Evolutionary conservation across 2,329 filamentous ascomycete species (phyloP).

Genomic region (Beauveria sp.): DNA sequence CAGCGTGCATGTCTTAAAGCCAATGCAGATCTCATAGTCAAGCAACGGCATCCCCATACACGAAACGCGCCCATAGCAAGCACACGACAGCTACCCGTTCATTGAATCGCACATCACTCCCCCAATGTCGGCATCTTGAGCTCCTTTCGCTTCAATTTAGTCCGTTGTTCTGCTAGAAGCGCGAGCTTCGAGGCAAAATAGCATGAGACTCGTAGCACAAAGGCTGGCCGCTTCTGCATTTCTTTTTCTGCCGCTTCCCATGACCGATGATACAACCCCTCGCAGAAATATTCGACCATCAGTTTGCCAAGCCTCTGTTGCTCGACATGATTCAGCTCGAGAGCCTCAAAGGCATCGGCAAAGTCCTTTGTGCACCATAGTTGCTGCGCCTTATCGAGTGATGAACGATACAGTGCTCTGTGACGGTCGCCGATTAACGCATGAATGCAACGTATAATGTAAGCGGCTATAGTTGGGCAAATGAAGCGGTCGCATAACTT

Average conservation of each 20-base stretch:
- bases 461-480: conserved; percentile 22
- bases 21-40: background rate
- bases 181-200: conserved; percentile 24
- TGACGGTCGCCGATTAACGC: conserved; percentile 25
- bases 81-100: background rate
- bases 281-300: conserved; percentile 27
- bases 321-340: conserved; percentile 16
- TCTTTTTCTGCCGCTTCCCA: conserved; percentile 21
- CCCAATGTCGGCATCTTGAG: conserved; percentile 7
- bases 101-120: background rate
- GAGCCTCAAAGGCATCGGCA: conserved; percentile 27
- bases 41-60: background rate
- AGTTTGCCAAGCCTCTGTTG: conserved; percentile 18
- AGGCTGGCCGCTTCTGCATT: conserved; percentile 21
- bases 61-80: background rate
- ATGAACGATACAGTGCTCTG: conserved; percentile 23
- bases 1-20: background rate
- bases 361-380: conserved; percentile 25
- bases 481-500: conserved; percentile 30
- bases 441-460: conserved; percentile 23
- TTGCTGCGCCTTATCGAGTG: conserved; percentile 21
- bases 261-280: conserved; percentile 21
- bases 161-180: conserved; percentile 14
- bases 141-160: conserved; percentile 25
- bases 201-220: conserved; percentile 24